Evolutionary conservation across 768 basidiomycete species (phyloP).

Genomic region (Collybia sordida): DNA sequence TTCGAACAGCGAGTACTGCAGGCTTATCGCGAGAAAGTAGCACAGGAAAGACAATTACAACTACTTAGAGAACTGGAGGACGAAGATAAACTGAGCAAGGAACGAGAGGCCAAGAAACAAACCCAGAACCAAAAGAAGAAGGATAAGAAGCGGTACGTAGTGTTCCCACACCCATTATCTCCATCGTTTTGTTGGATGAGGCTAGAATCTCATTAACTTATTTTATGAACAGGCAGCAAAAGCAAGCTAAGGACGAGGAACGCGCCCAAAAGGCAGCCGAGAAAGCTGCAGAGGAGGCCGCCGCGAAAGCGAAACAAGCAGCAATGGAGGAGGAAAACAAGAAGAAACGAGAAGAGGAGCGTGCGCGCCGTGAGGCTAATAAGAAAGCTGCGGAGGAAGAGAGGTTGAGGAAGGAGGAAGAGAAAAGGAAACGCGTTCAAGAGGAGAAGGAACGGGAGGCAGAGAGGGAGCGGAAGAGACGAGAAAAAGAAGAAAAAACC

Average conservation of each 20-base stretch:
- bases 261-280: slow-evolving; percentile 80
- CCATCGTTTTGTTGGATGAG: slow-evolving; percentile 7
- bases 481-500: slow-evolving; percentile 71
- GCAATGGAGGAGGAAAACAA: slow-evolving; percentile 80
- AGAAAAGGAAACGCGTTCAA: slow-evolving; percentile 67
- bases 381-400: slow-evolving; percentile 84
- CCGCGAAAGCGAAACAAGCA: slow-evolving; percentile 69
- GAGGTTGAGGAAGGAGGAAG: slow-evolving; percentile 80
- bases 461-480: slow-evolving; percentile 72
- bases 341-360: slow-evolving; percentile 86
- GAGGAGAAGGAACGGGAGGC: slow-evolving; percentile 82
- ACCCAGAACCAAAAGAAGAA: slow-evolving; percentile 99
- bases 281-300: slow-evolving; percentile 84
- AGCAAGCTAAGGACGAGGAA: slow-evolving; percentile 91
- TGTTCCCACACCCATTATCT: slow-evolving; percentile 7
- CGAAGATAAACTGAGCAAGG: slow-evolving; percentile 84
- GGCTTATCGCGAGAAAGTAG: slow-evolving; percentile 95
- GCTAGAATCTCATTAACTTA: not conserved
- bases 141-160: slow-evolving; percentile 80
- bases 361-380: slow-evolving; percentile 70
- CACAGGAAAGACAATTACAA: slow-evolving; percentile 92
- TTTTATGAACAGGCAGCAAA: slow-evolving; percentile 70
- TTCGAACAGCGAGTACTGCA: slow-evolving; percentile 98
- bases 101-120: slow-evolving; percentile 91
- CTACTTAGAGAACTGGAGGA: slow-evolving; percentile 94